A percentile compares a stretch with the other conserved stretches of the same genome.
phyloP scores from a whole-genome alignment of 495 filamentous ascomycete genomes.

The Aspergillus taichungensis region DNA sequence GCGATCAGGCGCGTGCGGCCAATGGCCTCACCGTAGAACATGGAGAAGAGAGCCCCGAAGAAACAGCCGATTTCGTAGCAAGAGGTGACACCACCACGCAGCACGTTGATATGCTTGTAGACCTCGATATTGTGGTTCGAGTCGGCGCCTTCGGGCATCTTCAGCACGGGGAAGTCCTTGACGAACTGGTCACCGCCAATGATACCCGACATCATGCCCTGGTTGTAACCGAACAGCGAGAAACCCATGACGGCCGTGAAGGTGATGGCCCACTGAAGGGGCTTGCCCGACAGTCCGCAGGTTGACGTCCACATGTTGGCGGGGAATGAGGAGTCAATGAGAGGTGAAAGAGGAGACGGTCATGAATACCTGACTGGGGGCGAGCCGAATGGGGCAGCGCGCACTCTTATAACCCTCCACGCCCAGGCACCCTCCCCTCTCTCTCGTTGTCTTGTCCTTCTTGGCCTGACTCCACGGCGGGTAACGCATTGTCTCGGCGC shows the following conservation, averaged over 20 bases:
- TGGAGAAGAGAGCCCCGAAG: constrained; percentile 41
- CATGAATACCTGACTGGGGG: no score
- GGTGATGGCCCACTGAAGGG: constrained; percentile 18
- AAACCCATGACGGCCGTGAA: constrained; percentile 17
- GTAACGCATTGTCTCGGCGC: no score
- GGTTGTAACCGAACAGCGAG: constrained; percentile 20
- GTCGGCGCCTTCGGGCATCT: constrained; percentile 4
- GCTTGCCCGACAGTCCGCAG: constrained; percentile 9
- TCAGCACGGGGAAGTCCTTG: constrained; percentile 8
- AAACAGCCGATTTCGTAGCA: constrained; percentile 50
- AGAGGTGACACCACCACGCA: constrained; percentile 33
- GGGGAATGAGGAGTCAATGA: no score
- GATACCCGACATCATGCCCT: constrained; percentile 20
- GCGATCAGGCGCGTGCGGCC: constrained; percentile 43
- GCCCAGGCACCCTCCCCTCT: no score
- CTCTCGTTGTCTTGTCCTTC: no score
- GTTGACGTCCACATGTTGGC: constrained; percentile 20
- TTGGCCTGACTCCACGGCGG: no score
- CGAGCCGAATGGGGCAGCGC: no score
- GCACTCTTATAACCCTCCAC: no score
- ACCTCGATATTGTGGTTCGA: not conserved
- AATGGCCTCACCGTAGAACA: constrained; percentile 38
- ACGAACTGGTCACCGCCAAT: constrained; percentile 14
- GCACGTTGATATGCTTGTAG: constrained; percentile 16
- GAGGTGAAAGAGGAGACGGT: no score